These are phyloP conservation scores for Aspergillus versicolor DNA, from an alignment of 2,329 filamentous ascomycete genomes.

Conservation along the genomic window DNA sequence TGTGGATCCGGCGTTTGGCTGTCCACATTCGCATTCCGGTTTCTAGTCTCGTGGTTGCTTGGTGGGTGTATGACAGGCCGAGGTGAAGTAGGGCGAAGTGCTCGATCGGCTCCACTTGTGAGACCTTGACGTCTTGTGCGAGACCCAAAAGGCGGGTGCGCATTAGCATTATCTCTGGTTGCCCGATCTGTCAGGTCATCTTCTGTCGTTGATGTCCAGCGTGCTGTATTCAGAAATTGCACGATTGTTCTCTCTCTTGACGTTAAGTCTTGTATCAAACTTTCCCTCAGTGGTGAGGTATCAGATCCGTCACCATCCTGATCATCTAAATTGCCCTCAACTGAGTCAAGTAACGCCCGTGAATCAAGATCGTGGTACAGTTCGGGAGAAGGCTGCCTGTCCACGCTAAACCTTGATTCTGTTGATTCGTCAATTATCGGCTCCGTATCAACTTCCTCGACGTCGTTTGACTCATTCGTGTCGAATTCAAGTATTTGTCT, in stretches of 20 bases:
- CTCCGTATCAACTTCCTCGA: constrained; percentile 35
- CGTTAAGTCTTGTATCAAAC: constrained; percentile 38
- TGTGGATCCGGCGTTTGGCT: constrained; percentile 28
- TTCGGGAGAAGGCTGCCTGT: constrained; percentile 18
- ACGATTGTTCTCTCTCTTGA: constrained; percentile 45
- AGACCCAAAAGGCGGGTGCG: constrained; percentile 26
- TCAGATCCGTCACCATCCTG: constrained; percentile 22
- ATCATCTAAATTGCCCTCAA: constrained; percentile 25
- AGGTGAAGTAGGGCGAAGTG: constrained; percentile 36
- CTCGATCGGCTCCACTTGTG: constrained; percentile 30
- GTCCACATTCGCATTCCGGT: constrained; percentile 25
- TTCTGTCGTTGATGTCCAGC: constrained; percentile 37
- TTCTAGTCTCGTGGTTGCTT: constrained; percentile 22
- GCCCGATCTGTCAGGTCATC: constrained; percentile 31
- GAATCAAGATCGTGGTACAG: constrained; percentile 22
- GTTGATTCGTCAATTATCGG: constrained; percentile 29
- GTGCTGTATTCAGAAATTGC: constrained; percentile 43
- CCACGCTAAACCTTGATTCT: constrained; percentile 24
- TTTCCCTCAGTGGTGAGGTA: constrained; percentile 34
- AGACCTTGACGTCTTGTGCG: constrained; percentile 29
- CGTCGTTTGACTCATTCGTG: constrained; percentile 27
- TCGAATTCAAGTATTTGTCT: constrained; percentile 44
- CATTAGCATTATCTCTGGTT: constrained; percentile 24
- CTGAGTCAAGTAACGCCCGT: constrained; percentile 25
- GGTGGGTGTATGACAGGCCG: constrained; percentile 42